Percentiles rank a stretch among this genome's conserved stretches.
Conservation (phyloP, 495 filamentous ascomycete genomes). For the Talaromyces proteolyticus region DNA sequence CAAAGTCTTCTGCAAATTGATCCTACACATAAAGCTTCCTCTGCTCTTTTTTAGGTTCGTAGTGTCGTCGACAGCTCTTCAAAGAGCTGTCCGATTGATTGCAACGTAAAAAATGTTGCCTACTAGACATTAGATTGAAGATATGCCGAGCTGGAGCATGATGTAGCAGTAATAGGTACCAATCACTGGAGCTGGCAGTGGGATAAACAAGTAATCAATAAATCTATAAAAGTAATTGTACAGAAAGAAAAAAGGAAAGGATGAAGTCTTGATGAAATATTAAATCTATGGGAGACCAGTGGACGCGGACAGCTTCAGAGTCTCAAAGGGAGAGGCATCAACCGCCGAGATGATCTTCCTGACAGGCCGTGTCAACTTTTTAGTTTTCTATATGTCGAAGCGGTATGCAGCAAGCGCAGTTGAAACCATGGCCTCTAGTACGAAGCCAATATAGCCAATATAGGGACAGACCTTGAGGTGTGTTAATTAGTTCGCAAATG, state of each 20-base stretch:
- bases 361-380: neutral
- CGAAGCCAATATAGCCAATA: neutral
- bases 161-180: neutral
- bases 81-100: neutral
- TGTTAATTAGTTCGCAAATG: constrained; percentile 7
- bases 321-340: neutral
- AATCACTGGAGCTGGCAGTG: neutral
- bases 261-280: neutral
- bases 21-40: neutral
- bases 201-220: neutral
- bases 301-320: neutral
- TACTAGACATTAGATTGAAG: no score
- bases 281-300: neutral
- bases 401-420: neutral
- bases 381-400: neutral
- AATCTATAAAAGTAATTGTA: neutral
- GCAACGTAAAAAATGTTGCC: neutral
- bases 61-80: no score
- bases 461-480: neutral
- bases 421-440: neutral
- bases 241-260: neutral
- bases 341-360: neutral
- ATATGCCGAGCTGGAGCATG: neutral
- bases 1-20: neutral
- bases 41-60: neutral